Percentiles rank a stretch among this genome's conserved stretches.
Evolutionary conservation across 148 eudicot genomes (phyloP).

Genomic region (Vaccinium myrtillus): DNA sequence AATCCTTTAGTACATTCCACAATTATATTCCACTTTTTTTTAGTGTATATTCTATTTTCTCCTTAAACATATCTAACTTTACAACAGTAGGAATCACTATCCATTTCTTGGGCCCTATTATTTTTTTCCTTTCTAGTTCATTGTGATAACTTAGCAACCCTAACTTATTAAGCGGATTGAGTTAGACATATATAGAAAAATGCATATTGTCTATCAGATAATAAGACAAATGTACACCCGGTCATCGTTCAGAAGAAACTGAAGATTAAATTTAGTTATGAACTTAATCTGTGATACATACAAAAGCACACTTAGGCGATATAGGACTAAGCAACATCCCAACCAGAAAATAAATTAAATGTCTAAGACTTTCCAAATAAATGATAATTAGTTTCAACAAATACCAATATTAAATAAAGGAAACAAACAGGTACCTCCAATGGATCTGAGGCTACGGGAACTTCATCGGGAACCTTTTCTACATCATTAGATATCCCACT

Average conservation of each 20-base stretch:
- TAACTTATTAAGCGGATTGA: background rate
- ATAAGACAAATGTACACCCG: background rate
- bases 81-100: background rate
- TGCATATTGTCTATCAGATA: background rate
- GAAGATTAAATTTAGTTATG: background rate
- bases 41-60: background rate
- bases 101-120: background rate
- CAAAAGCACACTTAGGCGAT: background rate
- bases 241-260: constrained; percentile 3
- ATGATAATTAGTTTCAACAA: background rate
- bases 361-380: background rate
- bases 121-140: background rate
- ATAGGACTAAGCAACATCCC: background rate
- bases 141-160: background rate
- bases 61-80: background rate
- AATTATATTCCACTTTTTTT: background rate
- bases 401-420: background rate
- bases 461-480: constrained; percentile 40
- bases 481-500: constrained; percentile 34
- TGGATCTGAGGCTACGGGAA: constrained; percentile 73
- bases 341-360: background rate
- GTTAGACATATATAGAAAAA: background rate
- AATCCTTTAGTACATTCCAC: background rate
- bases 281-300: background rate
- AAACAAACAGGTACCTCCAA: constrained; percentile 58